Conservation (phyloP, 768 basidiomycete genomes). For the Suillus fuscotomentosus region DNA sequence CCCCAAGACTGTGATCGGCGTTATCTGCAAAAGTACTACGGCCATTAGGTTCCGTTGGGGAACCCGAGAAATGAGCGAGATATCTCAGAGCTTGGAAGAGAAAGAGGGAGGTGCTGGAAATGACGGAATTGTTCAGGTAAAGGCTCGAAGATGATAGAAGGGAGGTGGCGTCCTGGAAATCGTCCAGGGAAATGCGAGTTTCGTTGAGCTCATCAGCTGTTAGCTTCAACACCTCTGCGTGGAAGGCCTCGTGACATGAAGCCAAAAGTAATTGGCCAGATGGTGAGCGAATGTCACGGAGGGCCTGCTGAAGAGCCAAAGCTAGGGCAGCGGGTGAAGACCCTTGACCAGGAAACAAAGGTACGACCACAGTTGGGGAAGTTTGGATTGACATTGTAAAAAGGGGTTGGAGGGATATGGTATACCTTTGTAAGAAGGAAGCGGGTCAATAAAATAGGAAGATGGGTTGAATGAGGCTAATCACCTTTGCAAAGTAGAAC, state of each 20-base stretch:
- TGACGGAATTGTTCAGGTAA: slow-evolving; percentile 45
- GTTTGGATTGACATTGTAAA: not conserved
- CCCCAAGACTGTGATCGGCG: slow-evolving; percentile 31
- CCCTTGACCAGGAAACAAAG: slow-evolving; percentile 60
- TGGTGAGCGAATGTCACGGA: slow-evolving; percentile 41
- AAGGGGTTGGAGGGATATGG: not conserved
- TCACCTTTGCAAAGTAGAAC: not conserved
- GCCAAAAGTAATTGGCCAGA: slow-evolving; percentile 44
- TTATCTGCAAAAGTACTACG: slow-evolving; percentile 32
- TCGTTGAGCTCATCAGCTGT: slow-evolving; percentile 33
- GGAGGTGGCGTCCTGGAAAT: slow-evolving; percentile 41
- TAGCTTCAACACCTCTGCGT: slow-evolving; percentile 47
- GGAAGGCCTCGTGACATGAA: slow-evolving; percentile 51
- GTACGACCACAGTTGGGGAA: slow-evolving; percentile 29
- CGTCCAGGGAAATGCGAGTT: slow-evolving; percentile 38
- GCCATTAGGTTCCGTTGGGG: slow-evolving; percentile 8
- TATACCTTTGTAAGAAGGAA: not conserved
- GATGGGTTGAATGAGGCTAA: not conserved
- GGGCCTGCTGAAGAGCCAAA: slow-evolving; percentile 36
- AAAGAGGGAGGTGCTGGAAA: slow-evolving; percentile 49
- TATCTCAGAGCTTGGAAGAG: slow-evolving; percentile 54
- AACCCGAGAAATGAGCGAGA: slow-evolving; percentile 39
- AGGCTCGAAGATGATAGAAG: slow-evolving; percentile 38
- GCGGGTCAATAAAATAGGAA: not conserved
- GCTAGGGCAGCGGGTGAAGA: slow-evolving; percentile 32